Percentiles rank a stretch among this genome's conserved stretches.
These are phyloP conservation scores for Nasturtium officinale DNA, from an alignment of 345 rosid species.

Conservation along the genomic window DNA sequence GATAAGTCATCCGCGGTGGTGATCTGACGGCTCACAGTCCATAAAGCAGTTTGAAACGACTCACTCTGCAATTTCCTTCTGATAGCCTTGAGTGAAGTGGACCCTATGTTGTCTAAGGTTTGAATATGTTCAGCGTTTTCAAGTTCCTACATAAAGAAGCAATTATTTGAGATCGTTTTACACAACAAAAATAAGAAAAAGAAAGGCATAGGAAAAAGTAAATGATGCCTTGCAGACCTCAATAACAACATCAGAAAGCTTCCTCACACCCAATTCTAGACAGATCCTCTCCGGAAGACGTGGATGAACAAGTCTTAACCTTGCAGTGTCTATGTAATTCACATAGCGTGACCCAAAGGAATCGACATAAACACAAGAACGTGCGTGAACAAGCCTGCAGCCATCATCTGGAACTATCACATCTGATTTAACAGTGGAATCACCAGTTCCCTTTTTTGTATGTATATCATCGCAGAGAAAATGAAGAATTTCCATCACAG, in stretches of 20 bases:
- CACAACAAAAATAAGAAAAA: slow-evolving; percentile 2
- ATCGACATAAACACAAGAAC: slow-evolving; percentile 75
- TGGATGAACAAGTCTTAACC: slow-evolving; percentile 84
- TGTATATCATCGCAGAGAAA: slow-evolving; percentile 59
- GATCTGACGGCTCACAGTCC: slow-evolving; percentile 52
- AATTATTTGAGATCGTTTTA: slow-evolving; percentile 6
- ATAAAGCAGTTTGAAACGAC: slow-evolving; percentile 70
- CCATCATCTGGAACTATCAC: slow-evolving; percentile 89
- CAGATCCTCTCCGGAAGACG: slow-evolving; percentile 76
- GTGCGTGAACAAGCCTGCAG: slow-evolving; percentile 85
- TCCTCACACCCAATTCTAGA: slow-evolving; percentile 65
- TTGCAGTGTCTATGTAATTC: slow-evolving; percentile 69
- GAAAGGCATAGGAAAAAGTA: slow-evolving; percentile 7
- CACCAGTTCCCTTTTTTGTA: slow-evolving; percentile 43
- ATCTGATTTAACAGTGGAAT: slow-evolving; percentile 53
- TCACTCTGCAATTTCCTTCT: slow-evolving; percentile 63
- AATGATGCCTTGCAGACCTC: slow-evolving; percentile 57
- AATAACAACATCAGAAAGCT: slow-evolving; percentile 81
- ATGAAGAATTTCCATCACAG: slow-evolving; percentile 82
- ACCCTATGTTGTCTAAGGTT: slow-evolving; percentile 59
- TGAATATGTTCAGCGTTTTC: slow-evolving; percentile 55
- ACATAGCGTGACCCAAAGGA: slow-evolving; percentile 75
- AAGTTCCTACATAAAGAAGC: slow-evolving; percentile 63
- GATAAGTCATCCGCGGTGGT: slow-evolving; percentile 40
- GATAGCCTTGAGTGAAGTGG: slow-evolving; percentile 54